phyloP scores from a whole-genome alignment of 306 rosid genomes.

The Cucurbita moschata region DNA sequence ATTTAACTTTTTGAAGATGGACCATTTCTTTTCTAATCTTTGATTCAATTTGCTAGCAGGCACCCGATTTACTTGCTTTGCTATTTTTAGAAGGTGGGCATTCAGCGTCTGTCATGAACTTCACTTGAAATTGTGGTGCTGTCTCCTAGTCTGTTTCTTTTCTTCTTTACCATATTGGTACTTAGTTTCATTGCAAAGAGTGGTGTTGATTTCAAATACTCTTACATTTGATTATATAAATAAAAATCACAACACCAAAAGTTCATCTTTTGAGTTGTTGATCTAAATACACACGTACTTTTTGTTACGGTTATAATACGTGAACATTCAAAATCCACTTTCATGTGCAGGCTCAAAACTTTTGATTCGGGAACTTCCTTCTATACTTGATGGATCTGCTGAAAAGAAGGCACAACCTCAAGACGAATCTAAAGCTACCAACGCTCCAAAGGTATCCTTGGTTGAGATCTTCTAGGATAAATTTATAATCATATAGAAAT shows the following conservation, averaged over 20 bases:
- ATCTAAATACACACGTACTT: background rate
- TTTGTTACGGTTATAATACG: background rate
- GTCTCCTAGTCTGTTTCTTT: background rate
- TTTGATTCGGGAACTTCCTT: constrained; percentile 61
- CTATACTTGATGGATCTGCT: constrained; percentile 78
- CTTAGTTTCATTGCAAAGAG: background rate
- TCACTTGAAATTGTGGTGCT: background rate
- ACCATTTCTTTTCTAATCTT: constrained; percentile 11
- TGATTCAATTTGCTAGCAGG: constrained; percentile 41
- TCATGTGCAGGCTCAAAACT: constrained; percentile 48
- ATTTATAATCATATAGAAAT: background rate
- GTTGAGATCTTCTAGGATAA: background rate
- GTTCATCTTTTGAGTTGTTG: background rate
- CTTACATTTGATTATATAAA: background rate
- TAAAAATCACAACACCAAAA: background rate
- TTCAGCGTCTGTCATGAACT: constrained; percentile 1
- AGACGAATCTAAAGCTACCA: constrained; percentile 58
- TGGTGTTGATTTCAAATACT: background rate
- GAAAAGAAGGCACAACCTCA: constrained; percentile 50
- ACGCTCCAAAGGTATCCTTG: constrained; percentile 70
- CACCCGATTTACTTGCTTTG: constrained; percentile 63
- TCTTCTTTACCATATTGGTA: background rate
- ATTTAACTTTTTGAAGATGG: background rate
- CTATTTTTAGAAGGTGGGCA: constrained; percentile 56
- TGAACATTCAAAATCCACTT: background rate